A percentile compares a stretch with the other conserved stretches of the same genome.
Conservation (phyloP, 2,329 filamentous ascomycete genomes). For the Raffaelea deltoideospora region DNA sequence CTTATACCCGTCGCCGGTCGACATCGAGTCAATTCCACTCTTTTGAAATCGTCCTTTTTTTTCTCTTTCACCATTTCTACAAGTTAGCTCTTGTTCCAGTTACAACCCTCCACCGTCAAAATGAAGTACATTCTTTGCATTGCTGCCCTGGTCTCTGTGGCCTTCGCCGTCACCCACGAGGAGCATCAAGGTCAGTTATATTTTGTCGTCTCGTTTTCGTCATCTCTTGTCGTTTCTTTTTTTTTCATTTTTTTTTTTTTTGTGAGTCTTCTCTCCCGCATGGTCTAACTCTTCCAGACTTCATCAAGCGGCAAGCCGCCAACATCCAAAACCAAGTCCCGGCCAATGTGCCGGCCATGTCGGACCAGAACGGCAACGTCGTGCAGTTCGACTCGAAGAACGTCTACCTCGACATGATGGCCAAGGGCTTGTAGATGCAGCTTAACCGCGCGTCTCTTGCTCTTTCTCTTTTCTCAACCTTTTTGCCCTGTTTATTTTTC, state of each 20-base stretch:
- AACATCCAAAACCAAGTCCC: conserved; percentile 13
- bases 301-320: conserved; percentile 1
- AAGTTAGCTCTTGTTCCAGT: too few relatives aligned
- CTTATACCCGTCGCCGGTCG: conserved; percentile 35
- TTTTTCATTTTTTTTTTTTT: too few relatives aligned
- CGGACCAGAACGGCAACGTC: conserved; percentile 26
- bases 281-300: neutral
- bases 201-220: neutral
- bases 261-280: neutral
- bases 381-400: conserved; percentile 26
- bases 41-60: conserved; percentile 13
- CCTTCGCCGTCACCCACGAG: conserved; percentile 16
- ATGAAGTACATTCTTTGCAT: conserved; percentile 38
- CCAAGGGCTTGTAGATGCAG: conserved; percentile 22
- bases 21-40: conserved; percentile 15
- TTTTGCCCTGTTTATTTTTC: too few relatives aligned
- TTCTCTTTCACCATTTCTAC: conserved; percentile 9
- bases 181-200: conserved; percentile 2
- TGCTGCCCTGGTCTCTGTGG: conserved; percentile 29
- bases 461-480: neutral
- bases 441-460: too few relatives aligned
- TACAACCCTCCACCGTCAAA: conserved; percentile 15
- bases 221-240: too few relatives aligned
- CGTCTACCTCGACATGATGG: conserved; percentile 25
- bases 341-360: conserved; percentile 29